Conservation (phyloP, 345 rosid species). For the Clarkia xantiana region DNA sequence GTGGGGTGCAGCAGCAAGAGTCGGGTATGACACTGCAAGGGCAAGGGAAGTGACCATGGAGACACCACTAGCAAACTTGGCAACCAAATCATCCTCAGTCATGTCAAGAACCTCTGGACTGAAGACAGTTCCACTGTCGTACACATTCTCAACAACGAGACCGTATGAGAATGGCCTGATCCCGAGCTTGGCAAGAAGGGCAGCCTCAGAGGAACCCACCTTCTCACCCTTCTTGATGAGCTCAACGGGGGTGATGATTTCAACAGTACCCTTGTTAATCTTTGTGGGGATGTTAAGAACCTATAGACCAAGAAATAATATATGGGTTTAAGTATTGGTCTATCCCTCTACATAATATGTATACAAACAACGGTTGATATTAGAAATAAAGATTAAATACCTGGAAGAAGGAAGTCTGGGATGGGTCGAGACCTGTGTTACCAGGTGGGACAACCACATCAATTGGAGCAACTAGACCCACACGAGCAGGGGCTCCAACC, state of each 20-base stretch:
- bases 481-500: constrained; percentile 99
- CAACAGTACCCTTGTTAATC: constrained; percentile 98
- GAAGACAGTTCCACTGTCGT: constrained; percentile 79
- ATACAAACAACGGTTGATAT: too few species aligned
- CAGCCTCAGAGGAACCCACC: constrained; percentile 95
- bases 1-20: constrained; percentile 79
- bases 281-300: constrained; percentile 93
- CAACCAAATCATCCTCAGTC: constrained; percentile 65
- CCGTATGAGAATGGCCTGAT: constrained; percentile 93
- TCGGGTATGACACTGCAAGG: constrained; percentile 72
- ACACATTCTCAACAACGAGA: constrained; percentile 54
- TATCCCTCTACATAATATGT: too few species aligned
- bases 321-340: too few species aligned
- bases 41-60: constrained; percentile 59
- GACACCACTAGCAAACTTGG: constrained; percentile 66
- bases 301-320: constrained; percentile 12
- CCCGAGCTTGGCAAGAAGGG: constrained; percentile 75
- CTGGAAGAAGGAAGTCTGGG: constrained; percentile 98
- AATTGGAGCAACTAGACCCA: constrained; percentile 81
- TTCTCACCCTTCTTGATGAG: constrained; percentile 92
- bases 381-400: constrained; percentile 9
- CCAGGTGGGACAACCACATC: constrained; percentile 96
- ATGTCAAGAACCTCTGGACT: constrained; percentile 78
- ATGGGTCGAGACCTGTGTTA: constrained; percentile 91
- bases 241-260: constrained; percentile 87